phyloP scores from a whole-genome alignment of 306 rosid species.

The Oxytropis ochrocephala region DNA sequence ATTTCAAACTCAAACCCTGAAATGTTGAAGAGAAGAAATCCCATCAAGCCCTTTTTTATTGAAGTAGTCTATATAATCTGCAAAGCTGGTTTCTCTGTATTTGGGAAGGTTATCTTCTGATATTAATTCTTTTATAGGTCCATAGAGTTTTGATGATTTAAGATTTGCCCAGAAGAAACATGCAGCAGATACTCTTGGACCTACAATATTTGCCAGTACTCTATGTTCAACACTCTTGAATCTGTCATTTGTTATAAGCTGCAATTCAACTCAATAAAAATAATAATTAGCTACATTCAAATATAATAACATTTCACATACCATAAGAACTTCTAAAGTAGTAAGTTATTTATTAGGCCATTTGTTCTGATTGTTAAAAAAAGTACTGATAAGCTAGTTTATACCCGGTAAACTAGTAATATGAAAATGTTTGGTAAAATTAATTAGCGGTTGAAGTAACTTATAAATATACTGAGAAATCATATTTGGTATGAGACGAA shows the following conservation, averaged over 20 bases:
- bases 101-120: constrained; percentile 17
- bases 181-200: constrained; percentile 24
- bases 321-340: background rate
- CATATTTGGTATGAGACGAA: too few relatives aligned
- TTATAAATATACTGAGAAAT: too few relatives aligned
- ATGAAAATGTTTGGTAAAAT: too few relatives aligned
- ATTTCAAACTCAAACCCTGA: constrained; percentile 12
- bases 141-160: background rate
- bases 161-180: constrained; percentile 15
- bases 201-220: constrained; percentile 14
- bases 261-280: background rate
- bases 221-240: constrained; percentile 25
- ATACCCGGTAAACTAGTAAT: too few relatives aligned
- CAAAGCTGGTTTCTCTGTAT: constrained; percentile 24
- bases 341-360: background rate
- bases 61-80: background rate
- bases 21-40: constrained; percentile 16
- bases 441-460: too few relatives aligned
- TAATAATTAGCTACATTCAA: background rate
- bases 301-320: background rate
- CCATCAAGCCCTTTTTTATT: constrained; percentile 23
- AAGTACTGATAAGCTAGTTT: too few relatives aligned
- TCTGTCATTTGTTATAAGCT: constrained; percentile 28
- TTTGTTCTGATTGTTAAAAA: too few relatives aligned
- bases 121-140: constrained; percentile 23